A percentile compares a stretch with the other conserved stretches of the same genome.
Evolutionary conservation across 164 flowering plant genomes (phyloP).

Genomic region (Protea cynaroides): DNA sequence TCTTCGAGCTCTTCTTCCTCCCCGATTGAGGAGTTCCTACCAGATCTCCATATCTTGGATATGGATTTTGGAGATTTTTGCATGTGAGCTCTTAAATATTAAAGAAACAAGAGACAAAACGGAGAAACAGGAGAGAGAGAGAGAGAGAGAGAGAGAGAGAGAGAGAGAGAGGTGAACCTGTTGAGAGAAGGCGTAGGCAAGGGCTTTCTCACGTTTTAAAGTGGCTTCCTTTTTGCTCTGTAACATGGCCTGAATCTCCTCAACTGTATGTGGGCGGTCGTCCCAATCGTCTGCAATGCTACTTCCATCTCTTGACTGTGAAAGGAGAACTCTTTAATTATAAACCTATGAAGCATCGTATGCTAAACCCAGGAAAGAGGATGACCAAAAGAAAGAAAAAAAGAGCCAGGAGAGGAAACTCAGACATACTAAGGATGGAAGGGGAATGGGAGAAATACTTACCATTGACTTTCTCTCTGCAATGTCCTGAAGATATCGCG

Average conservation of each 20-base stretch:
- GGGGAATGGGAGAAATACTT: neutral
- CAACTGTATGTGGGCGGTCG: slow-evolving; percentile 60
- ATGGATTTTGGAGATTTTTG: neutral
- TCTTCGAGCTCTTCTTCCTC: slow-evolving; percentile 52
- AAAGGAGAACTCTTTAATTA: slow-evolving; percentile 7
- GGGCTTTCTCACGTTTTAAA: slow-evolving; percentile 49
- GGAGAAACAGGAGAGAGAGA: neutral
- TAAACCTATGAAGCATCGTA: no score
- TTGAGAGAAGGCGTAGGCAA: slow-evolving; percentile 68
- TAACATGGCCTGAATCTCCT: slow-evolving; percentile 76
- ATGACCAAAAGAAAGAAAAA: no score
- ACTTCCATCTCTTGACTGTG: slow-evolving; percentile 69
- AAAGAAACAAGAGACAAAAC: neutral
- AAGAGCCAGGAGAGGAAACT: no score
- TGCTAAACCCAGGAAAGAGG: no score
- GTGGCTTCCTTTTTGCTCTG: slow-evolving; percentile 61
- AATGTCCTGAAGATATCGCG: slow-evolving; percentile 35
- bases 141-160: slow-evolving; percentile 1
- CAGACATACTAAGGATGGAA: neutral
- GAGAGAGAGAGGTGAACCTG: slow-evolving; percentile 39
- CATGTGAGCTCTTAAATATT: neutral
- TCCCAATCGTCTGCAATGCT: slow-evolving; percentile 72
- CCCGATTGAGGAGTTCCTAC: slow-evolving; percentile 41
- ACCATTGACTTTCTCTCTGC: slow-evolving; percentile 52
- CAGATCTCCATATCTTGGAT: slow-evolving; percentile 49